phyloP scores from a whole-genome alignment of 768 basidiomycete genomes.

The Amanita pallidorosea region DNA sequence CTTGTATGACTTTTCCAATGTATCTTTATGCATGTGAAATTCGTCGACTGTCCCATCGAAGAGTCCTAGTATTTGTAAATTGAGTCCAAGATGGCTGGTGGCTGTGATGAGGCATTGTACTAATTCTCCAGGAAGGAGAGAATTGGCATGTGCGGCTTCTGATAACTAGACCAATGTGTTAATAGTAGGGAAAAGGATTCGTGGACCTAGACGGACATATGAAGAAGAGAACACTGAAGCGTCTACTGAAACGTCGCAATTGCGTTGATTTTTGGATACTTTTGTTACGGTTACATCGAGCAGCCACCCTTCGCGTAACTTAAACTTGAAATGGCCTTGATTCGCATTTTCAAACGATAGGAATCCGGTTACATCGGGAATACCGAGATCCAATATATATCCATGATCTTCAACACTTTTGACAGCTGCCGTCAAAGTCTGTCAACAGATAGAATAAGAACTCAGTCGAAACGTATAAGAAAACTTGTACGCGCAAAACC shows the following conservation, averaged over 20 bases:
- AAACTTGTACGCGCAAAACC: slow-evolving; percentile 54
- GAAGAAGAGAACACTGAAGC: slow-evolving; percentile 35
- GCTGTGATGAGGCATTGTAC: slow-evolving; percentile 78
- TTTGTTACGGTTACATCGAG: slow-evolving; percentile 58
- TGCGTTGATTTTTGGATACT: slow-evolving; percentile 68
- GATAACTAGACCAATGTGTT: slow-evolving; percentile 36
- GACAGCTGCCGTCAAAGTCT: slow-evolving; percentile 71
- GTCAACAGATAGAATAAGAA: slow-evolving; percentile 8
- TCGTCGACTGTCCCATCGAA: slow-evolving; percentile 86
- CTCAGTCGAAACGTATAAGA: neutral
- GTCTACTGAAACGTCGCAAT: slow-evolving; percentile 58
- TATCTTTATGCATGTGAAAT: slow-evolving; percentile 52
- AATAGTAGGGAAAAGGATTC: slow-evolving; percentile 2
- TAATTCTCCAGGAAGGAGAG: slow-evolving; percentile 77
- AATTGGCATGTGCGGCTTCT: slow-evolving; percentile 70
- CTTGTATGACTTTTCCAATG: slow-evolving; percentile 35
- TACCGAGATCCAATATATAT: slow-evolving; percentile 79
- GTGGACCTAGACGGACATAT: slow-evolving; percentile 31
- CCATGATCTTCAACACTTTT: slow-evolving; percentile 92
- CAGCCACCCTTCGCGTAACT: slow-evolving; percentile 54
- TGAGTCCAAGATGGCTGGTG: slow-evolving; percentile 62
- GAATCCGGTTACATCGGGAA: slow-evolving; percentile 75
- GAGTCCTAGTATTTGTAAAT: slow-evolving; percentile 83
- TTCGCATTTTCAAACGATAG: slow-evolving; percentile 66
- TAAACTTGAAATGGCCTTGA: slow-evolving; percentile 20